These are phyloP conservation scores for Litsea cubeba DNA, from an alignment of 164 flowering plant genomes.

Conservation along the genomic window DNA sequence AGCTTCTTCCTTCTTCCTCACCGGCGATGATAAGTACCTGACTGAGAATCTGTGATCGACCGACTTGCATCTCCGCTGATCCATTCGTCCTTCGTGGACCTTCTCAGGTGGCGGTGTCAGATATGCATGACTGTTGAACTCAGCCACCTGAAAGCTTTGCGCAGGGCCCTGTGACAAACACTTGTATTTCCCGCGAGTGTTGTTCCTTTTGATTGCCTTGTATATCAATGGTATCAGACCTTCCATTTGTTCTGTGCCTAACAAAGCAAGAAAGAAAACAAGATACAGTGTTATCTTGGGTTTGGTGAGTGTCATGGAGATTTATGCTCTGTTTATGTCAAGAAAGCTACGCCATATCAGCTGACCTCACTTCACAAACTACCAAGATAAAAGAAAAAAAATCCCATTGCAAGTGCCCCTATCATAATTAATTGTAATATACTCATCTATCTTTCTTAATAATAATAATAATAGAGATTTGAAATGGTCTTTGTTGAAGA, in stretches of 20 bases:
- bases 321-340: too few species aligned
- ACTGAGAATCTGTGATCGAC: not conserved
- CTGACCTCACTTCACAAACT: not conserved
- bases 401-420: too few species aligned
- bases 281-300: not conserved
- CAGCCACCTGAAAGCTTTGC: not conserved
- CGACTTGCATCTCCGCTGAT: slow-evolving; percentile 1
- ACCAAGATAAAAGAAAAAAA: too few species aligned
- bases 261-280: not conserved
- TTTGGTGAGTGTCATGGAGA: not conserved
- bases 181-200: slow-evolving; percentile 10
- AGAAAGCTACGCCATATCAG: not conserved
- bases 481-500: too few species aligned
- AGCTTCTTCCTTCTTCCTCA: not conserved
- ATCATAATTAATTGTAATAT: too few species aligned
- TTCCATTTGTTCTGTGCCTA: slow-evolving; percentile 2
- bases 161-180: slow-evolving; percentile 9
- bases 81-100: not conserved
- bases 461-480: too few species aligned
- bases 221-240: slow-evolving; percentile 15
- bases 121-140: not conserved
- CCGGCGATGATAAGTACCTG: slow-evolving; percentile 9
- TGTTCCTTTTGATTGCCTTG: slow-evolving; percentile 13
- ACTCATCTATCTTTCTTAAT: too few species aligned
- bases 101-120: not conserved